These are phyloP conservation scores for Boletus insuetus DNA, from an alignment of 768 basidiomycete species.

Conservation along the genomic window DNA sequence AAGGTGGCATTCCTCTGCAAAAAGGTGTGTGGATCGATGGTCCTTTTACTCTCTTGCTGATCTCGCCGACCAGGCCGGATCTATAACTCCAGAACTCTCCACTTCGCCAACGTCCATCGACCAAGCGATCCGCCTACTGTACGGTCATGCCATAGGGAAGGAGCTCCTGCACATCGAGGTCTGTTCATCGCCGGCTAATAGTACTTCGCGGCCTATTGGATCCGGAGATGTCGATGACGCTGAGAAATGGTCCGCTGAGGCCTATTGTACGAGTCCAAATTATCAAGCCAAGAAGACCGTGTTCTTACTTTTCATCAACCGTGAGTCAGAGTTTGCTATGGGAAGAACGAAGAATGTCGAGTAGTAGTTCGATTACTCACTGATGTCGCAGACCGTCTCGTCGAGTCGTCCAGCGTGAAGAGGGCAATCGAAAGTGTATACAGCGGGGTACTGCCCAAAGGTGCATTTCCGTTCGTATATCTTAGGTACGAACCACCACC, in stretches of 20 bases:
- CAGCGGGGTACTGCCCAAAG: slow-evolving; percentile 82
- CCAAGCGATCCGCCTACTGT: slow-evolving; percentile 76
- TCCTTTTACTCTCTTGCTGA: neutral
- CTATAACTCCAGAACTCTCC: slow-evolving; percentile 73
- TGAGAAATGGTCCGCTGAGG: slow-evolving; percentile 69
- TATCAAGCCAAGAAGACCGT: slow-evolving; percentile 85
- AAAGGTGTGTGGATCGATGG: slow-evolving; percentile 53
- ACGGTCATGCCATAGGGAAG: slow-evolving; percentile 76
- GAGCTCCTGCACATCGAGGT: slow-evolving; percentile 57
- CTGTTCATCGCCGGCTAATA: slow-evolving; percentile 31
- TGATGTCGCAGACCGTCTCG: slow-evolving; percentile 69
- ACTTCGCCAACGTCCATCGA: slow-evolving; percentile 66
- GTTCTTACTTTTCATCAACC: slow-evolving; percentile 92
- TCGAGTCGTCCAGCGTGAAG: slow-evolving; percentile 86
- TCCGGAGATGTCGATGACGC: slow-evolving; percentile 27
- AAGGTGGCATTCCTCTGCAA: slow-evolving; percentile 86
- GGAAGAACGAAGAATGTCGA: neutral
- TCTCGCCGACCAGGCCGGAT: slow-evolving; percentile 54
- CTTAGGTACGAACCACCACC: slow-evolving; percentile 58
- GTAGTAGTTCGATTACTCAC: neutral
- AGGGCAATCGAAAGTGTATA: slow-evolving; percentile 87
- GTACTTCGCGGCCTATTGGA: slow-evolving; percentile 18
- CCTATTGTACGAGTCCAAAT: slow-evolving; percentile 81
- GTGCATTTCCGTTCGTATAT: slow-evolving; percentile 88
- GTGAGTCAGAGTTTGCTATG: slow-evolving; percentile 43